phyloP scores from a whole-genome alignment of 1,284 basidiomycete genomes.

The Caloboletus firmus region DNA sequence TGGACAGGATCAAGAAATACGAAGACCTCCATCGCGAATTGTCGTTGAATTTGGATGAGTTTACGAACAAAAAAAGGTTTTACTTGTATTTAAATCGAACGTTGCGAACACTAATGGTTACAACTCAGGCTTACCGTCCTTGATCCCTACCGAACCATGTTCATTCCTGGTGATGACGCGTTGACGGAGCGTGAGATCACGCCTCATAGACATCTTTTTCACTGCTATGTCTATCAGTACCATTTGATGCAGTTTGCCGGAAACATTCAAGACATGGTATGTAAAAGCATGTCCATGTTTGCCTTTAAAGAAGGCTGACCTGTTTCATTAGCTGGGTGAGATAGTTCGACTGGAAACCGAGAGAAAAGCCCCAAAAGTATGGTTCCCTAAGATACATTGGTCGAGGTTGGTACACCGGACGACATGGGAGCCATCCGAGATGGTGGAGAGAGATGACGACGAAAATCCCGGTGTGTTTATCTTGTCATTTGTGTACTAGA shows the following conservation, averaged over 20 bases:
- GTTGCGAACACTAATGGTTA: conserved; percentile 3
- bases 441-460: conserved; percentile 48
- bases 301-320: conserved; percentile 15
- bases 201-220: conserved; percentile 64
- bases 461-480: conserved; percentile 50
- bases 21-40: conserved; percentile 44
- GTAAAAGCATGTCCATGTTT: conserved; percentile 35
- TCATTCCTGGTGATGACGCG: conserved; percentile 49
- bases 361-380: conserved; percentile 52
- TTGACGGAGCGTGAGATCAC: conserved; percentile 40
- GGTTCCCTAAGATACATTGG: conserved; percentile 61
- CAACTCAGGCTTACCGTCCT: conserved; percentile 52
- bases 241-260: conserved; percentile 58
- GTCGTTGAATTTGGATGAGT: conserved; percentile 43
- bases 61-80: conserved; percentile 55
- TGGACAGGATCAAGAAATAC: conserved; percentile 40
- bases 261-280: conserved; percentile 48
- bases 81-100: conserved; percentile 3
- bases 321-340: conserved; percentile 46
- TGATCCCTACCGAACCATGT: conserved; percentile 66
- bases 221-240: conserved; percentile 76
- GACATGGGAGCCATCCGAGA: conserved; percentile 49
- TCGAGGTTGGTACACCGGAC: conserved; percentile 43
- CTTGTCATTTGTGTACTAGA: not conserved
- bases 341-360: conserved; percentile 59